These are phyloP conservation scores for Kodamaea kaohsiungensis DNA, from an alignment of 805 yeast species.

Conservation along the genomic window DNA sequence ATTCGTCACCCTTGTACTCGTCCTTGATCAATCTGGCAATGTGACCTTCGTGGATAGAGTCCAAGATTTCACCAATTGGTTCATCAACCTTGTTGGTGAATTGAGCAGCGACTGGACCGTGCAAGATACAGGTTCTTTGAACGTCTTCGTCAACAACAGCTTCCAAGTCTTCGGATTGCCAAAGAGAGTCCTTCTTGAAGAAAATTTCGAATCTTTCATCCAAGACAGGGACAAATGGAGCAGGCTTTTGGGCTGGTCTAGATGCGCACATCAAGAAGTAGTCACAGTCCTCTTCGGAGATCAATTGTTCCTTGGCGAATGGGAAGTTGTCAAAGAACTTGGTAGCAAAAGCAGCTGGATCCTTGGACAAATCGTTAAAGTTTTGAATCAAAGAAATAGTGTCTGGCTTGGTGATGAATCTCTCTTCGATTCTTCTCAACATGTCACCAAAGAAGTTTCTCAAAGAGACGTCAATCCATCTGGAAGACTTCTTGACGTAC, in stretches of 20 bases:
- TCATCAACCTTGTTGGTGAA: slow-evolving; percentile 84
- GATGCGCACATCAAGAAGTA: slow-evolving; percentile 82
- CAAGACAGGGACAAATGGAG: slow-evolving; percentile 94
- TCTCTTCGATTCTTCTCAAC: slow-evolving; percentile 95
- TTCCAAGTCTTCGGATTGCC: slow-evolving; percentile 98
- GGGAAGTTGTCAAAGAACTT: slow-evolving; percentile 69
- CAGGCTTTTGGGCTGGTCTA: slow-evolving; percentile 91
- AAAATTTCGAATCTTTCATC: slow-evolving; percentile 93
- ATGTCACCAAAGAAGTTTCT: slow-evolving; percentile 85
- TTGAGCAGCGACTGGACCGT: slow-evolving; percentile 98
- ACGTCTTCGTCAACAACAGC: slow-evolving; percentile 96
- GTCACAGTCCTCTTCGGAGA: slow-evolving; percentile 95
- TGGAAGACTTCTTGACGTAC: slow-evolving; percentile 72
- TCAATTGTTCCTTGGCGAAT: slow-evolving; percentile 73
- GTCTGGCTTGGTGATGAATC: slow-evolving; percentile 65
- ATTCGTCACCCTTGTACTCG: slow-evolving; percentile 66
- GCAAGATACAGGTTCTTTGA: slow-evolving; percentile 97
- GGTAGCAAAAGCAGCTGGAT: slow-evolving; percentile 62
- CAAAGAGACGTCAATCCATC: slow-evolving; percentile 88
- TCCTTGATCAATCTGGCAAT: slow-evolving; percentile 67
- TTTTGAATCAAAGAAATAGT: slow-evolving; percentile 71
- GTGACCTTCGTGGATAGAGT: slow-evolving; percentile 88
- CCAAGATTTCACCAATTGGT: slow-evolving; percentile 90
- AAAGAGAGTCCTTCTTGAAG: slow-evolving; percentile 97
- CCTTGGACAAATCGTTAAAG: slow-evolving; percentile 59